A percentile compares a stretch with the other conserved stretches of the same genome.
Evolutionary conservation across 306 rosid genomes (phyloP).

Genomic region (Quercus gilva): DNA sequence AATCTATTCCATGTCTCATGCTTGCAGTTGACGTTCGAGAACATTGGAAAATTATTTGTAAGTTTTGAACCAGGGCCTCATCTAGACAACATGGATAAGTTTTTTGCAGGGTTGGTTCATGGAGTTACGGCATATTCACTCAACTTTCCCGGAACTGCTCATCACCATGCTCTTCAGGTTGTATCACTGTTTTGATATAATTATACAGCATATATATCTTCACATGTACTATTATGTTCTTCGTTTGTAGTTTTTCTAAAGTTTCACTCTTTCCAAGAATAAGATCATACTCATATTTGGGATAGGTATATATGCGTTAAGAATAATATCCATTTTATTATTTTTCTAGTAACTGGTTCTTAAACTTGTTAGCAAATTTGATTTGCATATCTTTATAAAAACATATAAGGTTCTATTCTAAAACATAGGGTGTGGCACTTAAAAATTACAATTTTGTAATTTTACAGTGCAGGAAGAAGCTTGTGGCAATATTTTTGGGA

Average conservation of each 20-base stretch:
- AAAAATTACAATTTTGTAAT: neutral
- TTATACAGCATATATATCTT: no score
- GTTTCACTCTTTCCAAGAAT: no score
- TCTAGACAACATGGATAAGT: slow-evolving; percentile 5
- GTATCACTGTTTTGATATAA: neutral
- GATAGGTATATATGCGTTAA: no score
- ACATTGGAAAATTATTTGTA: slow-evolving; percentile 16
- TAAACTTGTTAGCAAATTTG: no score
- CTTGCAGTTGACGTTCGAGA: slow-evolving; percentile 27
- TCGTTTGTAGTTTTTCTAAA: no score
- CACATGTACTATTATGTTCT: neutral
- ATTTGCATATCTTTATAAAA: no score
- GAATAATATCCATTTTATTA: no score
- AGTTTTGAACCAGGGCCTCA: slow-evolving; percentile 24
- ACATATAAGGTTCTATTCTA: no score
- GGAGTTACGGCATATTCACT: slow-evolving; percentile 44
- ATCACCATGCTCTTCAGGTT: slow-evolving; percentile 25
- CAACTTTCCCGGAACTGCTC: slow-evolving; percentile 41
- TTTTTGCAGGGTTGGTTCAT: slow-evolving; percentile 5
- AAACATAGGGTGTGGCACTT: no score
- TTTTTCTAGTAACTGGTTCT: no score
- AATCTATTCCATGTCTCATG: neutral
- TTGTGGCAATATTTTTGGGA: slow-evolving; percentile 29
- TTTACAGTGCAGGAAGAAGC: slow-evolving; percentile 31
- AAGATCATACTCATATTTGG: no score